These are phyloP conservation scores for Climacium dendroides DNA, from an alignment of 225 moss, liverwort and hornwort genomes.

Conservation along the genomic window DNA sequence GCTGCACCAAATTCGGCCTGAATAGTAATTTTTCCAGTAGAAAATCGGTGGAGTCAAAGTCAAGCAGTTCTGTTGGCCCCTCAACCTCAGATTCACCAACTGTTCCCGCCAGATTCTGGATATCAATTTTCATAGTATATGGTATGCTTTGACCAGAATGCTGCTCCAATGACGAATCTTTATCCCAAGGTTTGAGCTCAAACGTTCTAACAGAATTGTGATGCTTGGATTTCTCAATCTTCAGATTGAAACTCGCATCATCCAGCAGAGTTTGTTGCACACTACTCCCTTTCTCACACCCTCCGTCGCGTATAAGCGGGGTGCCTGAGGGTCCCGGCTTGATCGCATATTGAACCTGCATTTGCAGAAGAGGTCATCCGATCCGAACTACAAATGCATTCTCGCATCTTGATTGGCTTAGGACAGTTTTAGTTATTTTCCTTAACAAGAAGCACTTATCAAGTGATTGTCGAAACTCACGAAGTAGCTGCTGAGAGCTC, in stretches of 20 bases:
- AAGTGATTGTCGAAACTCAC: background rate
- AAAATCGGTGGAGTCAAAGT: slow-evolving; percentile 10
- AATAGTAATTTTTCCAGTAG: slow-evolving; percentile 4
- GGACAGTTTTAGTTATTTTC: background rate
- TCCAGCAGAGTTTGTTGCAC: background rate
- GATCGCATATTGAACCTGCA: slow-evolving; percentile 9
- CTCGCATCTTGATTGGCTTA: background rate
- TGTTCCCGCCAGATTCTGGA: background rate
- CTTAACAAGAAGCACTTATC: background rate
- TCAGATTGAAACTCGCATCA: background rate
- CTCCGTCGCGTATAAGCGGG: background rate
- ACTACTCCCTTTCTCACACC: background rate
- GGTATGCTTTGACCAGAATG: background rate
- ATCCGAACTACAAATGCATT: background rate
- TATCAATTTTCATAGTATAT: background rate
- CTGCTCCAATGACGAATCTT: background rate
- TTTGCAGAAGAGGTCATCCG: background rate
- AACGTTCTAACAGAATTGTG: background rate
- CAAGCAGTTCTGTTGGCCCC: background rate
- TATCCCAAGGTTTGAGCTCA: background rate
- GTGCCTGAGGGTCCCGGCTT: background rate
- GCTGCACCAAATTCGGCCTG: background rate
- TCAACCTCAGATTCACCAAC: background rate
- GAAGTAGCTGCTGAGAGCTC: background rate
- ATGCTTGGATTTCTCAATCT: background rate